Base-by-base conservation (phyloP, 177 flowering plant species). In the Vitis hybrid region DNA sequence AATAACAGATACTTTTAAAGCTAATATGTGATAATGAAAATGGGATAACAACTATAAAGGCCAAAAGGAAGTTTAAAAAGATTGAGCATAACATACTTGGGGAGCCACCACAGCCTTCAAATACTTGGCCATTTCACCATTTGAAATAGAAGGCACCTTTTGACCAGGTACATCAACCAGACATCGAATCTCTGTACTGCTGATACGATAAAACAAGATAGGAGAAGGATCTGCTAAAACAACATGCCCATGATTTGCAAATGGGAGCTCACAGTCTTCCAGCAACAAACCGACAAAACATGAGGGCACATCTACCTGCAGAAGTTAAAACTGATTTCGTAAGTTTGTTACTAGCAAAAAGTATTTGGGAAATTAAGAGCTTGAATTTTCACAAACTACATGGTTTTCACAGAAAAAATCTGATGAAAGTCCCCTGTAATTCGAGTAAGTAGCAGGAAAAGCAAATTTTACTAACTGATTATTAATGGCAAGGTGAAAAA, bases 101-200 rank as follows among this genome's bases (percentile, higher is more conserved):
- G 86, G 83, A 64, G 86, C 86, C 62, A 83, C 83, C 18, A 76
- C 75, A 46, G 71, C 78, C 69, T 83, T 83, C 80, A 83, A 76
- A 74, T 86, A 86, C 16, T 80, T 73, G n/a, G 75, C 77, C 89
- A 86, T 84, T 79, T 86, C 86, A 60, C 89, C 89, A 65, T 76
- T 86, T 40, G 87, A 78, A 76, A 84, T 75, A 21, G 87, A 84
- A 19, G 89, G 89, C 60, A 86, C 87, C 66, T 80, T 86, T 76
- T 82, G 82, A 51, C 89, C 89, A 63, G 89, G 89, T 32, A 83
- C 82, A 70, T 83, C 82, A 66, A 83, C 86, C 70, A 83, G 82
- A 66, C 86, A 83, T 35, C 86, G 81, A 67, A 80, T 73, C 72
- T 83, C 86, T 62, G 83, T 80, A 65, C 83, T 78, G 60, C 86